Evolutionary conservation across 202 grass and related monocot genomes (phyloP), one percentile per base, ranked within the genome.

Genomic region (Musa balbisiana): DNA sequence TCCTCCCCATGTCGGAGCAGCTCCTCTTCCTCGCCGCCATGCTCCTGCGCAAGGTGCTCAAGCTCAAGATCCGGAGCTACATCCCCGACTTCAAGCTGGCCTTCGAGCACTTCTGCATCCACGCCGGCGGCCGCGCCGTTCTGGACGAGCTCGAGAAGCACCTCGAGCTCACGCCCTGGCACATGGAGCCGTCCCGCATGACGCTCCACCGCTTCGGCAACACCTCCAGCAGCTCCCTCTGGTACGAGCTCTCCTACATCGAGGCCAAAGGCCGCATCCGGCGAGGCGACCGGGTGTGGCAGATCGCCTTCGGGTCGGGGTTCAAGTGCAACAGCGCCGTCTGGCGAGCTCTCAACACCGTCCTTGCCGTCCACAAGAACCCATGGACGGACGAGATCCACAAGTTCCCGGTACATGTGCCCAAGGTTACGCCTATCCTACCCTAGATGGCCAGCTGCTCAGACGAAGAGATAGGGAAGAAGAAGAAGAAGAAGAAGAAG

Each of bases 21-120:
- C 72, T 73, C 72, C 72, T 73, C 52, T 73, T 73, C 72, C 51
- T 73, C 22, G 11, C 11, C 52, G 8, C 52, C 52, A 55, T 56
- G 52, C 6, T 58, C 20, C 24, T 73, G 21, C 26, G 17, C 52
- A 55, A 56, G 52, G 52, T 55, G 52, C 21, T 73, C 52, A 73
- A 73, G 72, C 72, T 56, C 52, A 56, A 56, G 23, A 55, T 73
- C 52, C 26, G 19, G 22, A 15, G 11, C 49, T 77, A 77, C 75
- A 25, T 77, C 2, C 92, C 92, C 0, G 92, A 96, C 84, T 96
- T 96, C 83, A 92, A 79, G 74, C 83, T 96, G 51, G 92, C 92
- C 1, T 81, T 96, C 51, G 92, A 96, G 16, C 92, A 96, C 73
- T 96, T 96, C 83, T 96, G 92, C 90, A 92, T 96, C 83, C 92